These are phyloP conservation scores for Rhodotorula paludigena DNA, from an alignment of 768 basidiomycete genomes.

Conservation along the genomic window DNA sequence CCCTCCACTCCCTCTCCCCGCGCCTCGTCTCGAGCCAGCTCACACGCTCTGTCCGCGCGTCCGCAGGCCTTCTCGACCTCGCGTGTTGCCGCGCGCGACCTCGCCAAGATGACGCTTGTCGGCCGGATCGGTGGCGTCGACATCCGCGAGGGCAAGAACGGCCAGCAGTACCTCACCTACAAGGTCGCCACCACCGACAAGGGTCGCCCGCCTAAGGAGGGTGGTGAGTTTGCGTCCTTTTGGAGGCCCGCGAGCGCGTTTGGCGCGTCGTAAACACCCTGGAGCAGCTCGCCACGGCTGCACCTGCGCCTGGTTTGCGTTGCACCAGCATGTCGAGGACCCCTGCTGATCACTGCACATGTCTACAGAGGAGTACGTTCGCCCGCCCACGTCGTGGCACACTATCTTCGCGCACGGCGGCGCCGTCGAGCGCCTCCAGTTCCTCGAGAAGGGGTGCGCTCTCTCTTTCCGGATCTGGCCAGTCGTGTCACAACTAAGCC, in stretches of 20 bases:
- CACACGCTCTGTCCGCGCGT: background rate
- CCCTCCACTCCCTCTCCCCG: background rate
- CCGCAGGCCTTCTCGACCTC: slow-evolving; percentile 37
- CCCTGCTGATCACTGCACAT: background rate
- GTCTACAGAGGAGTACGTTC: slow-evolving; percentile 53
- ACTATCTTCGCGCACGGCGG: slow-evolving; percentile 68
- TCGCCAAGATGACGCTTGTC: slow-evolving; percentile 71
- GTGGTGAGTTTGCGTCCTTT: slow-evolving; percentile 35
- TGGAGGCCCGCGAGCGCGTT: no score
- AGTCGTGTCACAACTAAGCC: background rate
- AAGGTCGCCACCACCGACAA: slow-evolving; percentile 65
- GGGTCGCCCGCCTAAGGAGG: slow-evolving; percentile 22
- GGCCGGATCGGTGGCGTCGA: slow-evolving; percentile 69
- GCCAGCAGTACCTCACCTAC: slow-evolving; percentile 80
- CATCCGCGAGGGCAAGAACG: slow-evolving; percentile 61
- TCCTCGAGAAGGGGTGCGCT: slow-evolving; percentile 59
- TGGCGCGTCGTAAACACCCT: background rate
- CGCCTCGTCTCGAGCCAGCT: background rate
- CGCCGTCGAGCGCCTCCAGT: slow-evolving; percentile 62
- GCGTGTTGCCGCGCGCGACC: slow-evolving; percentile 14
- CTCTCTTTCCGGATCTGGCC: no score
- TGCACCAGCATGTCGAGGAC: no score
- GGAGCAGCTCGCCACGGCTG: no score
- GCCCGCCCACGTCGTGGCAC: slow-evolving; percentile 66
- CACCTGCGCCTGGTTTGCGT: no score